A percentile compares a stretch with the other conserved stretches of the same genome.
phyloP scores from a whole-genome alignment of 208 protist genomes.

The Angomonas deanei region DNA sequence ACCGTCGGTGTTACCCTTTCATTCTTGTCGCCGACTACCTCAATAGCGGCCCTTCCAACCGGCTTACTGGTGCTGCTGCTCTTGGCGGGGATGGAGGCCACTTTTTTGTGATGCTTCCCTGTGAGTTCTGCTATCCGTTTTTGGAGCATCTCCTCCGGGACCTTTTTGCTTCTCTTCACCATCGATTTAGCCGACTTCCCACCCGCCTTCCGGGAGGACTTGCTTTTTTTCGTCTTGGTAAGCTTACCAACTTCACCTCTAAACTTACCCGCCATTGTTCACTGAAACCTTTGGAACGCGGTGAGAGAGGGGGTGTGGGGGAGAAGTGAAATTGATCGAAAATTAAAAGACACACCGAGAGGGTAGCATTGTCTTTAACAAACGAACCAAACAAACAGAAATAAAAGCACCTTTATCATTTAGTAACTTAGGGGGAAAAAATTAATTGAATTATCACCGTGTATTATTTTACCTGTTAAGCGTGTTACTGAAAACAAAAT shows the following conservation, averaged over 20 bases:
- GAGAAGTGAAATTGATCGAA: too few species aligned
- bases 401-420: too few species aligned
- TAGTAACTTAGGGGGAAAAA: too few species aligned
- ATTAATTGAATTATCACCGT: too few species aligned
- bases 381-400: too few species aligned
- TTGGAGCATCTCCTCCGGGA: constrained; percentile 40
- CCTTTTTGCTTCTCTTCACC: constrained; percentile 72
- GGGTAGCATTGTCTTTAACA: too few species aligned
- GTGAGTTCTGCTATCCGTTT: constrained; percentile 68
- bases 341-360: too few species aligned
- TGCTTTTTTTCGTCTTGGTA: constrained; percentile 53
- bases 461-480: too few species aligned
- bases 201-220: constrained; percentile 34
- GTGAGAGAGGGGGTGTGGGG: too few species aligned
- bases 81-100: not conserved
- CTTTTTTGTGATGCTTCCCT: not conserved
- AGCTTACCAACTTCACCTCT: constrained; percentile 68
- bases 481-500: not conserved
- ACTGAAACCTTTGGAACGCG: not conserved
- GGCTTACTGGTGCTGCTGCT: constrained; percentile 15
- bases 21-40: constrained; percentile 45
- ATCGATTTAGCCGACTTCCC: constrained; percentile 47
- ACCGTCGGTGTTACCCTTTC: constrained; percentile 19
- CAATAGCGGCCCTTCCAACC: constrained; percentile 52
- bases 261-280: constrained; percentile 65